Evolutionary conservation across 2,329 filamentous ascomycete genomes (phyloP).

Genomic region (Cladosporium halotolerans): DNA sequence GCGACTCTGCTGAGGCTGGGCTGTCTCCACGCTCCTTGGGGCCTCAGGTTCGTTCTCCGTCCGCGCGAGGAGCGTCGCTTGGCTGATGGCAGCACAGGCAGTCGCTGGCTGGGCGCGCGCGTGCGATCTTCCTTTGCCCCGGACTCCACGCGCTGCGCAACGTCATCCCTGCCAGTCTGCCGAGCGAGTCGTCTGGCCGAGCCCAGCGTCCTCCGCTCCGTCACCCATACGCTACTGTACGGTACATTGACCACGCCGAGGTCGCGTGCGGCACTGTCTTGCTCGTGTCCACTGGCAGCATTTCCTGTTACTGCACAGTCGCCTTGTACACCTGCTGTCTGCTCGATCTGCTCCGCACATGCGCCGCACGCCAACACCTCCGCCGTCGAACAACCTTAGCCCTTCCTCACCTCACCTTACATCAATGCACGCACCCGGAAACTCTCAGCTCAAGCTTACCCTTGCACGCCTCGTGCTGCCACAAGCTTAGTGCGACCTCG

Average conservation of each 20-base stretch:
- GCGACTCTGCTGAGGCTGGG: too few relatives aligned
- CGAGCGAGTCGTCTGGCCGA: neutral
- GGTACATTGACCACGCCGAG: neutral
- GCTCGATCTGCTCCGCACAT: neutral
- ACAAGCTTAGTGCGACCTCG: conserved; percentile 5
- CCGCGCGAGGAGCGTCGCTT: neutral
- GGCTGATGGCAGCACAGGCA: neutral
- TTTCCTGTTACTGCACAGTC: neutral
- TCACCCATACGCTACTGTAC: neutral
- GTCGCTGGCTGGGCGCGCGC: neutral
- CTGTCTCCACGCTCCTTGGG: too few relatives aligned
- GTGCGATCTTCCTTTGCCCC: conserved; percentile 15
- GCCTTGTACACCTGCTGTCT: neutral
- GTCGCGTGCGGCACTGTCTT: conserved; percentile 1
- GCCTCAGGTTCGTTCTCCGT: neutral
- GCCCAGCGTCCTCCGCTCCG: neutral
- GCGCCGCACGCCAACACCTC: neutral
- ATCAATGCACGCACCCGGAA: neutral
- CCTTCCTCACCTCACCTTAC: neutral
- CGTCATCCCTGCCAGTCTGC: conserved; percentile 9
- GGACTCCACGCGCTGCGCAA: conserved; percentile 5
- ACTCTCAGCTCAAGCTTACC: conserved; percentile 4
- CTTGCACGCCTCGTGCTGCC: conserved; percentile 6
- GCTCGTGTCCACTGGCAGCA: neutral
- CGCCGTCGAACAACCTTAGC: neutral